A percentile compares a stretch with the other conserved stretches of the same genome.
Evolutionary conservation across 2,329 filamentous ascomycete species (phyloP).

Genomic region (Colletotrichum falcatum): DNA sequence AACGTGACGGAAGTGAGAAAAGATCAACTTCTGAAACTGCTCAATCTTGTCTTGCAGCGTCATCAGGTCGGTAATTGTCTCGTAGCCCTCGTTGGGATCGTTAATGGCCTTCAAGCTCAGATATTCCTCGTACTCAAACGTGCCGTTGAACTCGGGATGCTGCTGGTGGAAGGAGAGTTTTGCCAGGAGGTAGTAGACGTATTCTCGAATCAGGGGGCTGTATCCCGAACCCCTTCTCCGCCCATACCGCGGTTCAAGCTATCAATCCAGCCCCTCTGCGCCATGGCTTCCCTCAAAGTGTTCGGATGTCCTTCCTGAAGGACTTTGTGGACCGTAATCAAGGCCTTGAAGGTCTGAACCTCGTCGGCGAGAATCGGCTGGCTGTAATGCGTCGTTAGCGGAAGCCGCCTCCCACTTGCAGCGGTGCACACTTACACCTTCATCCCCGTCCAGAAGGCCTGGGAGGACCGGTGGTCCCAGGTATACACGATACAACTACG

Average conservation of each 20-base stretch:
- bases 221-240: conserved; percentile 92
- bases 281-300: conserved; percentile 88
- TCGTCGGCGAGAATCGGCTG: conserved; percentile 99
- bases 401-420: not conserved
- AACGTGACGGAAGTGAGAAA: conserved; percentile 92
- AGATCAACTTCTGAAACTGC: conserved; percentile 97
- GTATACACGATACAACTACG: conserved; percentile 98
- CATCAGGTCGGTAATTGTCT: conserved; percentile 98
- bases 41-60: conserved; percentile 97
- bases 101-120: conserved; percentile 98
- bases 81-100: conserved; percentile 96
- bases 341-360: conserved; percentile 97
- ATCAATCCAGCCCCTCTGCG: conserved; percentile 91
- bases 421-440: conserved; percentile 81
- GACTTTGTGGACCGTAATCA: conserved; percentile 98
- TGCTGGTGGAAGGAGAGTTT: conserved; percentile 98
- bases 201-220: conserved; percentile 92
- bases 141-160: conserved; percentile 97
- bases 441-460: conserved; percentile 97
- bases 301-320: conserved; percentile 95
- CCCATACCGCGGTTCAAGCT: conserved; percentile 86
- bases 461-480: conserved; percentile 97
- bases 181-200: conserved; percentile 93
- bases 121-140: conserved; percentile 99
- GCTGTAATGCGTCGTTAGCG: conserved; percentile 57